Base-by-base conservation (phyloP, 371 early-diverging fungal species). In the Mucor plumbeus region DNA sequence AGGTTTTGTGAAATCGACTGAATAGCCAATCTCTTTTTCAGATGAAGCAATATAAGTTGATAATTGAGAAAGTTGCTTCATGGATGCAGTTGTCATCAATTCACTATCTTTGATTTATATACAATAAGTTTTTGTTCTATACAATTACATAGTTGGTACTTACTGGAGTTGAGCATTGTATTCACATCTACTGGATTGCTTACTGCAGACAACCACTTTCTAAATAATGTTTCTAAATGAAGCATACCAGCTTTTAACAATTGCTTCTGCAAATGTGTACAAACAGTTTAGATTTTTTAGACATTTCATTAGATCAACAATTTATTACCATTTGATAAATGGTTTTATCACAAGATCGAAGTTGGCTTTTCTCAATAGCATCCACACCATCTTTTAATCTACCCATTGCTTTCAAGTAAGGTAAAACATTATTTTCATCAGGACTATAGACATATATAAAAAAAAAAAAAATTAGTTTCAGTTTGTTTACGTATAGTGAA, bases 1-100 rank as follows among this genome's bases (percentile, higher is more conserved):
- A 0, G 87, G 85, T 67, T 90, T 88, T 47, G 91, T 85, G 47
- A 90, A 90, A 64, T 88, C 87, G 31, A 86, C 83, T n/a, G 80
- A 69, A 64, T 90, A 85, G 39, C 88, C 87, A 48, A 82, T 83
- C 62, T 89, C 88, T 11, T 75, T 75, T 61, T 85, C 86, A 15
- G 87, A 87, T 36, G 87, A 78, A 34, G 85, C 75, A 34, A 91
- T 81, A 58, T 90, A 89, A 0, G 86, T 88, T 0, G 89, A 87
- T 48, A 91, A 69, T 73, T 85, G 87, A 36, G 86, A 85, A 56
- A 91, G 74, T 59, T 87, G 80, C 57, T 76, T 80, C 56, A 80
- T 68, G 0, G 79, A 70, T 15, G 64, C 71, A 31, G 67, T 68
- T 4, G 74, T 60, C 75, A 69, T 71, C 36, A 75, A 17, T 35